A percentile compares a stretch with the other conserved stretches of the same genome.
phyloP scores from a whole-genome alignment of 371 early-diverging fungal genomes.

The Amoeboaphelidium occidentale region DNA sequence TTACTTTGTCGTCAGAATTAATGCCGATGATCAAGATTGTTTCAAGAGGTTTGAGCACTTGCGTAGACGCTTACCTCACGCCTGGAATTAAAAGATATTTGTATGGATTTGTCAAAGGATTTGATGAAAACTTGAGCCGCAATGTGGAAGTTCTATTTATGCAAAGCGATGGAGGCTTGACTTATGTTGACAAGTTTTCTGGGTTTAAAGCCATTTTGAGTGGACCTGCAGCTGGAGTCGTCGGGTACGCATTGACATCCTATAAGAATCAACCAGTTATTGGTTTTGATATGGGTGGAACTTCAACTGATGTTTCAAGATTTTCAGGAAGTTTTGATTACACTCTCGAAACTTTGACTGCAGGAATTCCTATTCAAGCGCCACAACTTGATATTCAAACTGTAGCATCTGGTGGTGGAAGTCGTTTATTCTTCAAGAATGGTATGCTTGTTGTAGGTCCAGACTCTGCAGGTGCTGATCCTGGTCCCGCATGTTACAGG shows the following conservation, averaged over 20 bases:
- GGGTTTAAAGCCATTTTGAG: constrained; percentile 75
- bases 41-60: neutral
- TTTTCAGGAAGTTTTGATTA: constrained; percentile 74
- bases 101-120: constrained; percentile 25
- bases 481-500: constrained; percentile 83
- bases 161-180: constrained; percentile 86
- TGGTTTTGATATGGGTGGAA: constrained; percentile 88
- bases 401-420: constrained; percentile 86
- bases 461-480: constrained; percentile 74
- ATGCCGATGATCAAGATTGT: constrained; percentile 4
- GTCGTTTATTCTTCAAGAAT: constrained; percentile 68
- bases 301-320: constrained; percentile 66
- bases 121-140: constrained; percentile 33
- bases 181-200: constrained; percentile 49
- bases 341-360: constrained; percentile 78
- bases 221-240: constrained; percentile 89
- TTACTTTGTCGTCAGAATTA: constrained; percentile 53
- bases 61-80: neutral
- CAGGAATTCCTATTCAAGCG: constrained; percentile 79
- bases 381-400: constrained; percentile 90
- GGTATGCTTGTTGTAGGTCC: constrained; percentile 78
- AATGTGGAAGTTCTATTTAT: constrained; percentile 55
- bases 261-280: constrained; percentile 37
- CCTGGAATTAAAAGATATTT: neutral
- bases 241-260: constrained; percentile 8